Percentiles rank a stretch among this genome's conserved stretches.
Evolutionary conservation across 176 grass and related monocot species (phyloP).

Genomic region (Chrysopogon serrulatus): DNA sequence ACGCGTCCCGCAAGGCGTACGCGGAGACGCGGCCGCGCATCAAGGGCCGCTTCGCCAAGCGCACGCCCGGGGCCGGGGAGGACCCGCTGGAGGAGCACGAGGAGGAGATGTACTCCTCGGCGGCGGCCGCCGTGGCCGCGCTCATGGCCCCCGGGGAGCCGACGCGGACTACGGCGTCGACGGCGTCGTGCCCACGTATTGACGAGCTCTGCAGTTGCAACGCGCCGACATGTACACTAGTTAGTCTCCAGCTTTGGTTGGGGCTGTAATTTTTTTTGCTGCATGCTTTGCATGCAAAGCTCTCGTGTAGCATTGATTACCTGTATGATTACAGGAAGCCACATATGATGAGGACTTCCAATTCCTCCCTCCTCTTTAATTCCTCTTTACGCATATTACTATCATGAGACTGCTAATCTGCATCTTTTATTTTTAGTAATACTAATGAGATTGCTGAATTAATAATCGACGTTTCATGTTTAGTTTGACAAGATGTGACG

Average conservation of each 20-base stretch:
- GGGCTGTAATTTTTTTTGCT: constrained; percentile 37
- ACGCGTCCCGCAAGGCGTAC: constrained; percentile 83
- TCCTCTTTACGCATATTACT: too few relatives aligned
- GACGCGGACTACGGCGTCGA: constrained; percentile 55
- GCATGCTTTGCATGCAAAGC: constrained; percentile 5
- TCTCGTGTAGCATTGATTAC: not conserved
- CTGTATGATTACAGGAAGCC: constrained; percentile 15
- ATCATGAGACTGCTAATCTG: too few relatives aligned
- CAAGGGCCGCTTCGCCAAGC: constrained; percentile 81
- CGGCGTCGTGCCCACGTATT: constrained; percentile 58
- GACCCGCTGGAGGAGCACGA: constrained; percentile 32
- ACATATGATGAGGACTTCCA: too few relatives aligned
- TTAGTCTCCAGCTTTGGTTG: not conserved
- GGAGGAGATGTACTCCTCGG: constrained; percentile 70
- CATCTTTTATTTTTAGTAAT: too few relatives aligned
- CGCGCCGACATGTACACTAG: not conserved
- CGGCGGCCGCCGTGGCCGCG: constrained; percentile 49
- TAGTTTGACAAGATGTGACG: too few relatives aligned
- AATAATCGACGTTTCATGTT: too few relatives aligned
- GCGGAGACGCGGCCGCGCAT: constrained; percentile 75
- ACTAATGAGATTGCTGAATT: too few relatives aligned
- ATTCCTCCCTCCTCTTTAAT: too few relatives aligned
- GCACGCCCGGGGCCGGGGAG: constrained; percentile 17
- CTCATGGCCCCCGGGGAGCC: constrained; percentile 31
- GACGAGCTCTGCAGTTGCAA: not conserved